phyloP scores from a whole-genome alignment of 1,284 basidiomycete genomes.

The Sporisorium scitamineum region DNA sequence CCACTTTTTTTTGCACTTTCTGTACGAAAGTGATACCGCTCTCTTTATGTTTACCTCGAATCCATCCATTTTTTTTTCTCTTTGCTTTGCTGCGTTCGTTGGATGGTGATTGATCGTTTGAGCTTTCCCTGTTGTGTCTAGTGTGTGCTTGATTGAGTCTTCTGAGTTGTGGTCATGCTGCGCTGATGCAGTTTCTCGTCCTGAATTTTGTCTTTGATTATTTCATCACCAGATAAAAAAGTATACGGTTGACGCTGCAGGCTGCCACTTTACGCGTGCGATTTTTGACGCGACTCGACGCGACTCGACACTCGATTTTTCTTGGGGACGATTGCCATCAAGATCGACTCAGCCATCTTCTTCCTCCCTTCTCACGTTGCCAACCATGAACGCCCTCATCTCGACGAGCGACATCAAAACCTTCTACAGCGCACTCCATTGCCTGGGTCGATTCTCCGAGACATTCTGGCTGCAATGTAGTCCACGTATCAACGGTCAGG shows the following conservation, averaged over 20 bases:
- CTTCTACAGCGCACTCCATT: slow-evolving; percentile 40
- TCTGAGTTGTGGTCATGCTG: not conserved
- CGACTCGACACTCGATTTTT: slow-evolving; percentile 32
- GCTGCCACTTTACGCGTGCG: slow-evolving; percentile 3
- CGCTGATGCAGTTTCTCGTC: slow-evolving; percentile 2
- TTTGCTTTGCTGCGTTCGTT: too few species aligned
- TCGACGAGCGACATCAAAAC: slow-evolving; percentile 49
- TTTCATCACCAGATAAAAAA: too few species aligned
- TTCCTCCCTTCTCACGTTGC: not conserved
- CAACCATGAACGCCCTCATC: slow-evolving; percentile 46
- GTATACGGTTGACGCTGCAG: too few species aligned
- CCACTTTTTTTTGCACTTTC: not conserved
- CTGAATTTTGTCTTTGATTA: not conserved
- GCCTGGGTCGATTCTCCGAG: slow-evolving; percentile 44
- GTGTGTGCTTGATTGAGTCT: too few species aligned
- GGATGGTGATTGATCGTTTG: too few species aligned
- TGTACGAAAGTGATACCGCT: too few species aligned
- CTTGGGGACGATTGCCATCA: too few species aligned
- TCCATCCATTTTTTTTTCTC: too few species aligned
- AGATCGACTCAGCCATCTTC: slow-evolving; percentile 21
- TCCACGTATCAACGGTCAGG: slow-evolving; percentile 15
- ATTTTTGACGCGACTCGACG: not conserved
- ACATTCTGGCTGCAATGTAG: slow-evolving; percentile 46
- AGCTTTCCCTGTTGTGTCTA: too few species aligned
- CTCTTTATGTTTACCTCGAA: not conserved